Evolutionary conservation across 2,329 filamentous ascomycete species (phyloP), one percentile per base, ranked within the genome.

Genomic region (Beauveria scarabaeidicola): DNA sequence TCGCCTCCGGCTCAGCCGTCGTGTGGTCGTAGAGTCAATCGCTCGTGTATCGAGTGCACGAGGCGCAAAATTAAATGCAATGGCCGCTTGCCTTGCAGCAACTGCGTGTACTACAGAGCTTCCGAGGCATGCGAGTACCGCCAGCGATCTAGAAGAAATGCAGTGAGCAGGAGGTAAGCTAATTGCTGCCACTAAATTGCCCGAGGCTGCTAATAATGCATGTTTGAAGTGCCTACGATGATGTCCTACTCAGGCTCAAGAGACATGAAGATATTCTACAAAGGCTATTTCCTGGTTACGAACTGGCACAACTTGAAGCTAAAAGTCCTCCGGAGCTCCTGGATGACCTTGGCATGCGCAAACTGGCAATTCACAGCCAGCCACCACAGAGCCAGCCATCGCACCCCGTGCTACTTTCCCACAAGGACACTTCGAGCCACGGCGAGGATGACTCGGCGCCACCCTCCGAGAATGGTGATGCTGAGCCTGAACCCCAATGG

Each of bases 51-150:
- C 19, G 67, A 68, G 57, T 70, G 67, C 43, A 69, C 65, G 0
- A 62, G 68, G 17, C 64, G 68, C 23, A 71, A 69, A 52, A 64
- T 72, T 41, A 75, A 77, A 59, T 76, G 75, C 29, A 73, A 78
- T 51, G 74, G 77, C n/a, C 74, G 64, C 3, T 63, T 64, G 19
- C 67, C 69, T 36, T 71, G 69, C 58, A 60, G 64, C 2, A 69
- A 81, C 29, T 77, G 78, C 13, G 74, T 64, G 40, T 69, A 69
- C 55, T 69, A 70, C 52, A 63, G 65, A 19, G 63, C 64, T 2
- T 58, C 65, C 1, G 64, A 69, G 4, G 51, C 63, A 4, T 71
- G 69, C 54, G 65, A 65, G 54, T 71, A 70, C 38, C 66, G 66
- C 41, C 68, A 70, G 52, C 67, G 69, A 5, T 69, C 65, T 23